phyloP scores from a whole-genome alignment of 2,329 filamentous ascomycete genomes.

The Penicillium decumbens region DNA sequence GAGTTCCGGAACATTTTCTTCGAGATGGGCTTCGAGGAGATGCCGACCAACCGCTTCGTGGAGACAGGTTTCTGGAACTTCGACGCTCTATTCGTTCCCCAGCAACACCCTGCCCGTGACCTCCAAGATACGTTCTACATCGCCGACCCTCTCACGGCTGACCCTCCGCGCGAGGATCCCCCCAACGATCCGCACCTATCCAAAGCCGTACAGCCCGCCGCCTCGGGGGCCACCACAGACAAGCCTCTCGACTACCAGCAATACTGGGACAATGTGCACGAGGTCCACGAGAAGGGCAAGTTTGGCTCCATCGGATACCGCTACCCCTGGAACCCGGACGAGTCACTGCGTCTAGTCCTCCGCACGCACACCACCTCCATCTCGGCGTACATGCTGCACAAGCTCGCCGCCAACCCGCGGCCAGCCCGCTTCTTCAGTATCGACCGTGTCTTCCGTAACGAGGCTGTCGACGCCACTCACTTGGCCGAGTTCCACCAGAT shows the following conservation, averaged over 20 bases:
- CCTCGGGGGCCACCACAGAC: conserved; percentile 47
- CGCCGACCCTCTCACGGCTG: conserved; percentile 75
- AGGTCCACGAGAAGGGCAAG: conserved; percentile 85
- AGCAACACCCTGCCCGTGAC: conserved; percentile 95
- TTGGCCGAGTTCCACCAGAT: conserved; percentile 98
- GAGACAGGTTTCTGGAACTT: conserved; percentile 99
- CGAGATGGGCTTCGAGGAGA: conserved; percentile 97
- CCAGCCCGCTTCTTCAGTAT: conserved; percentile 98
- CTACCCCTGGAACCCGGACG: conserved; percentile 86
- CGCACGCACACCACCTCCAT: conserved; percentile 95
- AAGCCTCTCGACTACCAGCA: conserved; percentile 64
- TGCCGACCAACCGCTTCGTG: conserved; percentile 90
- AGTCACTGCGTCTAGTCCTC: conserved; percentile 80
- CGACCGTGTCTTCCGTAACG: conserved; percentile 96
- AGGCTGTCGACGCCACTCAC: conserved; percentile 94
- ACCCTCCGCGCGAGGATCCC: conserved; percentile 59
- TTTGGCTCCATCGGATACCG: conserved; percentile 95
- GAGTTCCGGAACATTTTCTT: conserved; percentile 99
- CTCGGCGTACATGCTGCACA: conserved; percentile 84
- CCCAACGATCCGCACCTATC: conserved; percentile 35
- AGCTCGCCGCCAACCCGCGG: conserved; percentile 75
- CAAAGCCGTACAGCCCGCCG: conserved; percentile 36
- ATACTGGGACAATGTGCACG: conserved; percentile 83
- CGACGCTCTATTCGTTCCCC: conserved; percentile 90
- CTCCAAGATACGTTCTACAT: conserved; percentile 99